A percentile compares a stretch with the other conserved stretches of the same genome.
Conservation (phyloP, 2,329 filamentous ascomycete genomes). For the Sclerotiophoma versabilis region DNA sequence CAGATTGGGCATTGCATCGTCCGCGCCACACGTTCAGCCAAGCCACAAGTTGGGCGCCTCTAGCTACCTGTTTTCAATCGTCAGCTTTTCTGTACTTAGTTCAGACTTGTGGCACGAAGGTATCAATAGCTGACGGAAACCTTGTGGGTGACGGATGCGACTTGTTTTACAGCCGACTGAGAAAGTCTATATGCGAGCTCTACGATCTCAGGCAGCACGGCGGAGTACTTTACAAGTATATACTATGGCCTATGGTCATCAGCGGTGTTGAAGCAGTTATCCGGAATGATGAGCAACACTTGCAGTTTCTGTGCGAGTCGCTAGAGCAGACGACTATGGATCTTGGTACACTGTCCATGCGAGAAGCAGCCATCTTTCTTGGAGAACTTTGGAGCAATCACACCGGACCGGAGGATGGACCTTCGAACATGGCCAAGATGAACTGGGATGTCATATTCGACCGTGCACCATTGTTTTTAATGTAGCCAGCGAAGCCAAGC, state of each 20-base stretch:
- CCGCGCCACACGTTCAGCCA: background rate
- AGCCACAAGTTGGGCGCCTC: background rate
- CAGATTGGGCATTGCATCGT: background rate
- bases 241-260: conserved; percentile 8
- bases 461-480: background rate
- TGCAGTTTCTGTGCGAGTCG: background rate
- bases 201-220: background rate
- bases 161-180: background rate
- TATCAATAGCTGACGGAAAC: background rate
- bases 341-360: conserved; percentile 9
- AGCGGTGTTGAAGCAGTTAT: background rate
- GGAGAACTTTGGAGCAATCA: background rate
- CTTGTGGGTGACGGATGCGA: background rate
- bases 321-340: conserved; percentile 6
- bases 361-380: conserved; percentile 1
- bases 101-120: background rate
- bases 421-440: no score
- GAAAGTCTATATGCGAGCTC: background rate
- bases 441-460: no score
- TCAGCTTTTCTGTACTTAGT: background rate
- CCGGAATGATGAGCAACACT: background rate
- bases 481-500: background rate
- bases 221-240: conserved; percentile 3
- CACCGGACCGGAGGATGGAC: background rate
- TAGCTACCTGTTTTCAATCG: conserved; percentile 3